Conservation (phyloP, 2,329 filamentous ascomycete species). For the Neonectria sp. region DNA sequence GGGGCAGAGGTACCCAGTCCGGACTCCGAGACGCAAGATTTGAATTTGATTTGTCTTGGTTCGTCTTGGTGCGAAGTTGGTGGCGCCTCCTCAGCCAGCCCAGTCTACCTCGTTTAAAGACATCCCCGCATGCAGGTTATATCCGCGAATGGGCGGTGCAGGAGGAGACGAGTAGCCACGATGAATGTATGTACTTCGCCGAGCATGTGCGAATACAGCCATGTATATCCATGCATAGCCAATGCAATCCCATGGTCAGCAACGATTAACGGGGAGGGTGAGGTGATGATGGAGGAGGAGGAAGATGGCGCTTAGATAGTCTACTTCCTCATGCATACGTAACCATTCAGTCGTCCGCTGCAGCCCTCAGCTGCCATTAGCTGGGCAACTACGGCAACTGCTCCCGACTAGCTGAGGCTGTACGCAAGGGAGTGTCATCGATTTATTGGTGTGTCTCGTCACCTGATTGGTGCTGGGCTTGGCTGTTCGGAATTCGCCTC, state of each 20-base stretch:
- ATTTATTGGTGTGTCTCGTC: conserved; percentile 11
- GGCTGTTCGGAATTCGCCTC: background rate
- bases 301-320: conserved; percentile 15
- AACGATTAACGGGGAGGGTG: no score
- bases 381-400: background rate
- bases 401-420: conserved; percentile 11
- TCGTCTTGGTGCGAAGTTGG: conserved; percentile 1
- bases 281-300: background rate
- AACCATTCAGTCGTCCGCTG: background rate
- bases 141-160: background rate
- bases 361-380: conserved; percentile 5
- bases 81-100: conserved; percentile 28
- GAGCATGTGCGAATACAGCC: background rate
- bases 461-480: background rate
- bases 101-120: conserved; percentile 2
- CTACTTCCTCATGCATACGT: background rate
- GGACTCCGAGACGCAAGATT: conserved; percentile 29
- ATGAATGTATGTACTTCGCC: no score
- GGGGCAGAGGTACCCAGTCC: conserved; percentile 22
- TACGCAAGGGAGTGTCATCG: conserved; percentile 24
- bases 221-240: background rate
- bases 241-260: no score
- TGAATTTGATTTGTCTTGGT: background rate
- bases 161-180: background rate
- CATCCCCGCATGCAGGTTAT: conserved; percentile 13